Conservation (phyloP, 2,329 filamentous ascomycete genomes). For the Arthrobotrys entomopaga region DNA sequence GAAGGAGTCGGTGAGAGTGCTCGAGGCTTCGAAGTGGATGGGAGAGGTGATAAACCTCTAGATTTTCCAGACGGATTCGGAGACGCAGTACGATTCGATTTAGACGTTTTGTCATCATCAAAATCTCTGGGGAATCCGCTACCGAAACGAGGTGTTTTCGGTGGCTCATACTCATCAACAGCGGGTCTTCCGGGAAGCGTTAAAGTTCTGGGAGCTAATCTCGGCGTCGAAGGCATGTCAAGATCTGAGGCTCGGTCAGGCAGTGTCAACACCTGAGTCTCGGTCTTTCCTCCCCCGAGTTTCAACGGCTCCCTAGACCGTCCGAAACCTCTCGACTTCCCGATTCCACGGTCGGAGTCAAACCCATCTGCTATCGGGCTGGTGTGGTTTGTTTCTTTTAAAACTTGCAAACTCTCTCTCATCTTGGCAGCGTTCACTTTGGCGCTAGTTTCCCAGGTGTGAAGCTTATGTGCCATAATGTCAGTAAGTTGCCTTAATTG, state of each 20-base stretch:
- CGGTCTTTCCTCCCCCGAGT: constrained; percentile 40
- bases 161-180: constrained; percentile 46
- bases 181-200: constrained; percentile 46
- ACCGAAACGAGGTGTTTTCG: constrained; percentile 48
- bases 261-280: constrained; percentile 61
- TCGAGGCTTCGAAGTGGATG: constrained; percentile 57
- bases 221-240: constrained; percentile 45
- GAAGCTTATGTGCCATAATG: constrained; percentile 84
- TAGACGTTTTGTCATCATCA: constrained; percentile 46
- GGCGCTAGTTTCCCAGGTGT: constrained; percentile 90
- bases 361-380: constrained; percentile 64
- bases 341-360: constrained; percentile 61
- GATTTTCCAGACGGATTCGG: constrained; percentile 39
- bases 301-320: constrained; percentile 50
- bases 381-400: constrained; percentile 72
- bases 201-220: constrained; percentile 38
- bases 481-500: constrained; percentile 86
- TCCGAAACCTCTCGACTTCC: constrained; percentile 57
- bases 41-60: constrained; percentile 42
- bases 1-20: constrained; percentile 45
- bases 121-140: constrained; percentile 51
- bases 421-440: constrained; percentile 62
- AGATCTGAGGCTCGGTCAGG: constrained; percentile 47
- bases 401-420: constrained; percentile 82
- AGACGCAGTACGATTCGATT: constrained; percentile 24